A percentile compares a stretch with the other conserved stretches of the same genome.
Evolutionary conservation across 768 basidiomycete species (phyloP).

Genomic region (Tephrocybe rancida): DNA sequence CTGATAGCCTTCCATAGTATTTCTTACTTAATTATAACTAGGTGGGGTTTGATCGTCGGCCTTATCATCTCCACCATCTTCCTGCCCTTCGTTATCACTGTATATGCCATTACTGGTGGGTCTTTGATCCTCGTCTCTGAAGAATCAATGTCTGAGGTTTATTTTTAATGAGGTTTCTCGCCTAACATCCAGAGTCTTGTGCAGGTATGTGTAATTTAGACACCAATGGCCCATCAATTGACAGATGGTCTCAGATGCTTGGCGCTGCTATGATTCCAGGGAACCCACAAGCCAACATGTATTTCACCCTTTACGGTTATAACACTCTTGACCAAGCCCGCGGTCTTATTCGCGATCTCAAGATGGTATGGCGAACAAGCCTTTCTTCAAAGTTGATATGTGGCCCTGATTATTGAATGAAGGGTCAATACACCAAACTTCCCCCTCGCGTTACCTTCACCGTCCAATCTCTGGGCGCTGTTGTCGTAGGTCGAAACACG

Average conservation of each 20-base stretch:
- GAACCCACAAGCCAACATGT: conserved; percentile 54
- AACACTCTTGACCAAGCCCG: conserved; percentile 51
- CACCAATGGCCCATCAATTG: background rate
- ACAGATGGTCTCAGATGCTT: conserved; percentile 40
- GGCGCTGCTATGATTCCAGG: conserved; percentile 50
- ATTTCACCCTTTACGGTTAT: conserved; percentile 44
- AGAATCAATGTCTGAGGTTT: background rate
- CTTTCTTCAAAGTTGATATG: background rate
- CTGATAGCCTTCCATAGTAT: background rate
- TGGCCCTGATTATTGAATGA: too few species aligned
- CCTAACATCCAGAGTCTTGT: conserved; percentile 38
- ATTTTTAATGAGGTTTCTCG: conserved; percentile 29
- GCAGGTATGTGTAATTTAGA: conserved; percentile 23
- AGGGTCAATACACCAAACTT: conserved; percentile 55
- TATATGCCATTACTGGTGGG: conserved; percentile 52
- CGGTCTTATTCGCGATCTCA: conserved; percentile 60
- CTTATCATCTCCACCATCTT: conserved; percentile 51
- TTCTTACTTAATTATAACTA: conserved; percentile 5
- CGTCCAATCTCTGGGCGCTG: conserved; percentile 56
- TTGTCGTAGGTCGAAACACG: conserved; percentile 45
- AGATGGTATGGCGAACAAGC: conserved; percentile 38
- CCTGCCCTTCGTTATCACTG: conserved; percentile 54
- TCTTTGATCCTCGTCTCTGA: conserved; percentile 6
- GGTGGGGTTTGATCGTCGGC: conserved; percentile 57
- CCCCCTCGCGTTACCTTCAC: conserved; percentile 67